Conservation (phyloP, 805 yeast genomes). For the Vanderwaltozyma yarrowii region DNA sequence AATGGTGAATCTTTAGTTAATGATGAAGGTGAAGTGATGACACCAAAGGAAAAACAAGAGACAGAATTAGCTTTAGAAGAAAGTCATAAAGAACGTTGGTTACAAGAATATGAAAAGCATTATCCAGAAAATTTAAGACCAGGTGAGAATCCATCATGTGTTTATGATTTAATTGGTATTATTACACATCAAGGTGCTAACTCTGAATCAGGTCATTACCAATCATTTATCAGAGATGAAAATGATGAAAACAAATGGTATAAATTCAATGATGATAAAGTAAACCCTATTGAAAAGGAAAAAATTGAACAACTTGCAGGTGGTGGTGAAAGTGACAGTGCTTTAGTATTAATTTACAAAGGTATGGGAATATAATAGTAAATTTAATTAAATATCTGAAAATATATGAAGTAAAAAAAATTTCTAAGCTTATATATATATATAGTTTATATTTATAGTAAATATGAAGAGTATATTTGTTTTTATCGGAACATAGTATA, state of each 20-base stretch:
- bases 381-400: too few relatives aligned
- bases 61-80: slow-evolving; percentile 39
- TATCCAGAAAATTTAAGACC: slow-evolving; percentile 37
- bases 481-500: too few relatives aligned
- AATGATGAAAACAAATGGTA: slow-evolving; percentile 79
- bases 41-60: slow-evolving; percentile 46
- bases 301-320: slow-evolving; percentile 83
- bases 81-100: slow-evolving; percentile 42
- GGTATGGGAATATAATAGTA: slow-evolving; percentile 54
- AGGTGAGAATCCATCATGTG: slow-evolving; percentile 78
- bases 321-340: slow-evolving; percentile 97
- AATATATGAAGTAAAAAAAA: too few relatives aligned
- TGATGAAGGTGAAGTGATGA: slow-evolving; percentile 19
- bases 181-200: slow-evolving; percentile 92
- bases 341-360: slow-evolving; percentile 76
- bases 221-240: slow-evolving; percentile 71
- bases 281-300: slow-evolving; percentile 64
- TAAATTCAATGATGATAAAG: slow-evolving; percentile 90
- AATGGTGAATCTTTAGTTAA: slow-evolving; percentile 7
- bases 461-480: too few relatives aligned
- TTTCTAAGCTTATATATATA: too few relatives aligned
- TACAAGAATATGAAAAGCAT: slow-evolving; percentile 33
- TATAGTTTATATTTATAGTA: too few relatives aligned
- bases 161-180: slow-evolving; percentile 73
- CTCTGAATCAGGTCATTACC: slow-evolving; percentile 97